Evolutionary conservation across 257 asterid genomes (phyloP), one percentile per base, ranked within the genome.

Genomic region (Jacaranda copaia): DNA sequence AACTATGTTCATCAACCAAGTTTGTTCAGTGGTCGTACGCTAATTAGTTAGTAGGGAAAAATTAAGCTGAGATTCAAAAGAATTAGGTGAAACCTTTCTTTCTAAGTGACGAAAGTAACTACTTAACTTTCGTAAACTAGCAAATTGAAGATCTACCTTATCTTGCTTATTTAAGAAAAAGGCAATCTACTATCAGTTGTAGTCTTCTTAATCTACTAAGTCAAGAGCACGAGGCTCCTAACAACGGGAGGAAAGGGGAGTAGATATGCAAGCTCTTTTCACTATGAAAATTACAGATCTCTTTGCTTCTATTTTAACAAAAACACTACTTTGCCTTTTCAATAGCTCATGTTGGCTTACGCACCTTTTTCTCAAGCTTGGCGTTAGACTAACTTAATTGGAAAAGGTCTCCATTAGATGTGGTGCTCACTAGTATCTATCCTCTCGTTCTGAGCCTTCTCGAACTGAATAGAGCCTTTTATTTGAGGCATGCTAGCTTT

Each of bases 1-100:
- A 73, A 58, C 69, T 59, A 73, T 57, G 69, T 43, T 57, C 77
- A 43, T 58, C 77, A 73, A 73, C 38, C 69, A 73, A 73, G 77
- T 56, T 73, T 60, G 69, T 56, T 73, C 69, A 32, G 59, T 46
- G 60, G 60, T 68, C 74, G 43, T 68, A 46, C n/a, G n/a, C n/a
- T n/a, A n/a, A n/a, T n/a, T n/a, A n/a, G n/a, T n/a, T n/a, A 68
- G 74, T 7, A 56, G 72, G 56, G 55, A 64, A 64, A 64, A 48
- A 48, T 12, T 9, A 48, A 2, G 14, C 14, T 8, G 2, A 9
- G 14, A 48, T 48, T 8, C 55, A 48, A 8, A 48, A 48, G 14
- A 8, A 48, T 48, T 48, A 48, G 43, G 43, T 6, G 6, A 39
- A 39, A 39, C 4, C 6, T 6, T 39, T 6, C 43, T 39, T 39